phyloP scores from a whole-genome alignment of 306 rosid species.

The Lathyrus aphaca region DNA sequence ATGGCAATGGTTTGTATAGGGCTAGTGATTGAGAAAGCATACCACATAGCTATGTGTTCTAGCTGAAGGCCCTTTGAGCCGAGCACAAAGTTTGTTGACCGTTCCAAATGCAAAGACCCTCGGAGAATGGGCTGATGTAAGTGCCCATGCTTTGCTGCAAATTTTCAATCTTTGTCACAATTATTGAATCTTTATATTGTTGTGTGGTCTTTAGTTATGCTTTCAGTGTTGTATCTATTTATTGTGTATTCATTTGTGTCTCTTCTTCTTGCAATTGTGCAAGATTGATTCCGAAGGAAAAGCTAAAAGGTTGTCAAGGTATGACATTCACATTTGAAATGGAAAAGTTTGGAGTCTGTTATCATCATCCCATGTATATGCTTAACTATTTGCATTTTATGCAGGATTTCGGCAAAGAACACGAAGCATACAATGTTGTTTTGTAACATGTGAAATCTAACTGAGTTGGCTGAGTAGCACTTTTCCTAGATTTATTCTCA shows the following conservation, averaged over 20 bases:
- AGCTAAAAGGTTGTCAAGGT: slow-evolving; percentile 65
- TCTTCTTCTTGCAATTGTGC: slow-evolving; percentile 54
- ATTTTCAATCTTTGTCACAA: background rate
- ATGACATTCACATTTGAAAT: background rate
- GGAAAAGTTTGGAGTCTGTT: background rate
- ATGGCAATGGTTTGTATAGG: too few relatives aligned
- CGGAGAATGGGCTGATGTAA: slow-evolving; percentile 95
- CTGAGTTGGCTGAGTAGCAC: slow-evolving; percentile 10
- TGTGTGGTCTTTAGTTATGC: background rate
- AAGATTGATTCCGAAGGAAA: slow-evolving; percentile 57
- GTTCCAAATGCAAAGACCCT: slow-evolving; percentile 85
- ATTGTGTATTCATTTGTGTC: background rate
- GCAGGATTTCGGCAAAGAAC: slow-evolving; percentile 9
- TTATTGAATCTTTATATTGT: background rate
- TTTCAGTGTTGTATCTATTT: background rate
- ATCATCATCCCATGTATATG: background rate
- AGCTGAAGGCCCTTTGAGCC: slow-evolving; percentile 72
- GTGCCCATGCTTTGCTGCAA: slow-evolving; percentile 16
- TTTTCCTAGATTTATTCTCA: background rate
- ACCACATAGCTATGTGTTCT: slow-evolving; percentile 80
- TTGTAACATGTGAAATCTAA: slow-evolving; percentile 11
- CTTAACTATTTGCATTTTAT: background rate
- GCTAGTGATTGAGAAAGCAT: slow-evolving; percentile 79
- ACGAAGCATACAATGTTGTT: slow-evolving; percentile 13
- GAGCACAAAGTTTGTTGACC: slow-evolving; percentile 55